phyloP scores from a whole-genome alignment of 352 stramenopile genomes.

The Pythium aristosporum region DNA sequence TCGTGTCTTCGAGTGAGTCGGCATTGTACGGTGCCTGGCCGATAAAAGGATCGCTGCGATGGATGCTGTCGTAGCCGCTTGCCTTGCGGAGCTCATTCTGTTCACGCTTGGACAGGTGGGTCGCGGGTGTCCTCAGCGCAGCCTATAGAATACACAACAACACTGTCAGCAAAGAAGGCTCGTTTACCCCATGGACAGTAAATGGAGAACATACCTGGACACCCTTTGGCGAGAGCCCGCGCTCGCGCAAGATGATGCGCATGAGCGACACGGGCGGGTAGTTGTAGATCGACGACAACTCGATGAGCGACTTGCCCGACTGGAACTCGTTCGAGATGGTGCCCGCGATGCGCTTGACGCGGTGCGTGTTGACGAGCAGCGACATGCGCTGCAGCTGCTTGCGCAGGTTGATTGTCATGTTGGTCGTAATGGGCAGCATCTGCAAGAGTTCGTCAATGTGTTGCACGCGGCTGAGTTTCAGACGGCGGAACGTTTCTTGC shows the following conservation, averaged over 20 bases:
- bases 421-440: constrained; percentile 86
- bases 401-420: constrained; percentile 85
- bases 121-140: constrained; percentile 43
- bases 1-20: constrained; percentile 68
- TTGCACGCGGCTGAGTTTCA: constrained; percentile 81
- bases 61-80: constrained; percentile 77
- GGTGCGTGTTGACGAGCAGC: constrained; percentile 83
- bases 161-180: too few relatives aligned
- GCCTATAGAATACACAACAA: constrained; percentile 32
- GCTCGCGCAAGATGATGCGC: constrained; percentile 72
- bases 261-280: constrained; percentile 84
- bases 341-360: constrained; percentile 56
- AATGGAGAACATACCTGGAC: constrained; percentile 23
- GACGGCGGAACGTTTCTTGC: constrained; percentile 81
- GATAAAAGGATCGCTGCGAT: constrained; percentile 83
- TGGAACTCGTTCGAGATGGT: constrained; percentile 73
- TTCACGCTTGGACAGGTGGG: constrained; percentile 64
- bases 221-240: constrained; percentile 50
- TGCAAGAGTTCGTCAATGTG: constrained; percentile 78
- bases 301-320: constrained; percentile 73
- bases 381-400: constrained; percentile 87
- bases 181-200: too few relatives aligned
- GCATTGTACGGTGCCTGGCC: constrained; percentile 66
- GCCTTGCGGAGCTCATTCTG: constrained; percentile 71
- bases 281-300: constrained; percentile 71